These are phyloP conservation scores for Mycena vulgaris DNA, from an alignment of 768 basidiomycete genomes.

Conservation along the genomic window DNA sequence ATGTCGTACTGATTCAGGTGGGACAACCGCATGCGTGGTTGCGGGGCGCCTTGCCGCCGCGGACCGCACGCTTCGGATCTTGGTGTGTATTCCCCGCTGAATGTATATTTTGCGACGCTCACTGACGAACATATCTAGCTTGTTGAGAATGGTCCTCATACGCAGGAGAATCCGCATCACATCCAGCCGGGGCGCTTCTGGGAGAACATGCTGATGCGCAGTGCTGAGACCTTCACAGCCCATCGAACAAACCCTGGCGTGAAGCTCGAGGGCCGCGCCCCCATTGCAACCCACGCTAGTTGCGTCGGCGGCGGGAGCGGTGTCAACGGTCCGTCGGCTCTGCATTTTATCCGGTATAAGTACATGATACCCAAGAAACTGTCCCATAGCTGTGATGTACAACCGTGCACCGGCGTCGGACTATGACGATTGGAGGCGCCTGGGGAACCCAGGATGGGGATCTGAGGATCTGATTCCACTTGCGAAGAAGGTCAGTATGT, in stretches of 20 bases:
- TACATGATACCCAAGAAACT: too few relatives aligned
- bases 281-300: too few relatives aligned
- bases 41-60: not conserved
- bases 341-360: too few relatives aligned
- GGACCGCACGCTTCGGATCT: not conserved
- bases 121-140: not conserved
- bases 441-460: conserved; percentile 6
- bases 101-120: not conserved
- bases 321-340: too few relatives aligned
- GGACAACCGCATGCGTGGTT: not conserved
- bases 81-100: not conserved
- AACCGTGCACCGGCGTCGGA: too few relatives aligned
- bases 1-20: not conserved
- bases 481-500: too few relatives aligned
- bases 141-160: not conserved
- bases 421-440: conserved; percentile 10
- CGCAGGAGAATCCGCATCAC: not conserved
- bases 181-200: not conserved
- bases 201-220: too few relatives aligned
- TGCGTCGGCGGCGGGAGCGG: too few relatives aligned
- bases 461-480: not conserved
- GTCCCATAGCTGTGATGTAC: conserved; percentile 7
- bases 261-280: too few relatives aligned
- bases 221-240: too few relatives aligned
- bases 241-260: too few relatives aligned